Base-by-base conservation (phyloP, 75 land plant species). In the Picea glauca region DNA sequence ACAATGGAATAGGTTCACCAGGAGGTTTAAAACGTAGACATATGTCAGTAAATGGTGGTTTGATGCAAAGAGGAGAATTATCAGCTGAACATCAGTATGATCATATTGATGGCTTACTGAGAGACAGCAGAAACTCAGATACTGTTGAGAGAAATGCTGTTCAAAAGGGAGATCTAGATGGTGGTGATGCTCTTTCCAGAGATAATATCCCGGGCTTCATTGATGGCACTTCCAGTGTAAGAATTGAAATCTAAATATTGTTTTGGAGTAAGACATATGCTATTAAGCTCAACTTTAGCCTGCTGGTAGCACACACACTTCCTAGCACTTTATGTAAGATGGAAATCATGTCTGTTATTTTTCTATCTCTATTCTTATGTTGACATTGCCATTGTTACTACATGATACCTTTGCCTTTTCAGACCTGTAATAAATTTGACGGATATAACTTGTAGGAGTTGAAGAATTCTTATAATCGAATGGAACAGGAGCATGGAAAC, bases 371-470 rank as follows among this genome's bases (percentile, higher is more conserved):
- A 17, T 35, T 67, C 46, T 35, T 67, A 18, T 40, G 21, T 18
- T 68, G 72, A 68, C 72, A 40, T 68, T 68, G 20, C 50, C 46
- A 18, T 40, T 40, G 20, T 40, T 67, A 68, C 40, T 3, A 9
- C 72, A 68, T 35, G 21, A 18, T 68, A 68, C 7, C 17, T 21
- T 68, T 35, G 3, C 46, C 20, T 40, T 68, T 40, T 68, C 21
- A 40, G 66, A 18, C 20, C 40, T 40, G 50, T 40, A 68, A 40
- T 68, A 18, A 68, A 68, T 20, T 5, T 40, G 46, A 8, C 18
- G 13, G 72, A 58, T 57, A 21, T 76, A n/a, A 56, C 58, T 30
- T 76, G 77, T 76, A 77, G 78, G 78, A 77, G 23, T 63, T 60
- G 78, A 60, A 58, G 75, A 58, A 77, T 77, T 32, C n/a, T 68